Base-by-base conservation (phyloP, 352 stramenopile genomes). In the Phytophthora palmivora region DNA sequence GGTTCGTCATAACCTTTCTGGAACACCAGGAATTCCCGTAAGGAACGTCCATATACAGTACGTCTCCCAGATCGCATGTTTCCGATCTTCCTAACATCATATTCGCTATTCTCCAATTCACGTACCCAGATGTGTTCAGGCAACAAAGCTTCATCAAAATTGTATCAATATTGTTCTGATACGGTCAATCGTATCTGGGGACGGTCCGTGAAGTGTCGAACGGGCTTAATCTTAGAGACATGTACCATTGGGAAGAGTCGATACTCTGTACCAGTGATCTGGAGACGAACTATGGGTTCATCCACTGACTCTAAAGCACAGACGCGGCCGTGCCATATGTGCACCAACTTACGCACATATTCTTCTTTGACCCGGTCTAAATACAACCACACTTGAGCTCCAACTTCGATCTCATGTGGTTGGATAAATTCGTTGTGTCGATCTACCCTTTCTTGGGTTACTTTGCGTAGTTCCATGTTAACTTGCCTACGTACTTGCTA, bases 261-360 rank as follows among this genome's bases (percentile, higher is more conserved):
- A 21, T 76, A 76, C 2, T 26, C 14, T 0, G 49, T 60, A 2
- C 22, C 22, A 2, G 37, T 7, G 11, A 39, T 47, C 15, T 63
- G 14, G 0, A 71, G 45, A n/a, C 52, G 50, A 7, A 44, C 45
- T 14, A 39, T 37, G 21, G 65, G 53, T 9, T 75, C 38, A 0
- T 39, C 36, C 1, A 45, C n/a, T n/a, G 49, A 63, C 30, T 74
- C 59, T 0, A 47, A 30, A 9, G 44, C 47, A 8, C 47, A 10
- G 16, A 36, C 34, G 4, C 32, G 18, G 24, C 6, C 24, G 6
- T 28, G 24, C 24, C 24, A 28, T 6, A 28, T 28, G 24, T 28
- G 24, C 24, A 2, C 65, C 47, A 42, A 36, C 71, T 69, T 63
- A 49, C 70, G 16, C 11, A 45, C 73, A 49, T 57, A 58, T 3